Evolutionary conservation across 257 asterid genomes (phyloP).

Genomic region (Solanum medicagineum): DNA sequence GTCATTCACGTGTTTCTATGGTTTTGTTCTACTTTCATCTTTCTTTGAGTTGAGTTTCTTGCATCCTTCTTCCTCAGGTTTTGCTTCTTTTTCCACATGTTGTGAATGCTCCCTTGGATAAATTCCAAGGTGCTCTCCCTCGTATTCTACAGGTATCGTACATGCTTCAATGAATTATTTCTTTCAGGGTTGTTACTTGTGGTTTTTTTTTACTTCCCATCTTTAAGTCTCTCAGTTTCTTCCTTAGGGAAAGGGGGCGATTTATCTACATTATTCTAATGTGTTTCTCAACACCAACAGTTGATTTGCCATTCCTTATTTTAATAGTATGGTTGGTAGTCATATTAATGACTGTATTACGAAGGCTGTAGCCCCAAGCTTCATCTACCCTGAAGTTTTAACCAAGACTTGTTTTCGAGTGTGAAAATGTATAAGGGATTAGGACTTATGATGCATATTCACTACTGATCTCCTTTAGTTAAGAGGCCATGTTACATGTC

Average conservation of each 20-base stretch:
- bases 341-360: background rate
- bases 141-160: slow-evolving; percentile 65
- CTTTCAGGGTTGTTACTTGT: background rate
- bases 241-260: background rate
- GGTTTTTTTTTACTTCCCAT: background rate
- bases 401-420: background rate
- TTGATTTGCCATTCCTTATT: background rate
- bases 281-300: background rate
- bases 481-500: background rate
- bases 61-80: slow-evolving; percentile 45
- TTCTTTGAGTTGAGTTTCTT: slow-evolving; percentile 3
- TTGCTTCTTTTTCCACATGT: slow-evolving; percentile 63
- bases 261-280: background rate
- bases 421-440: background rate
- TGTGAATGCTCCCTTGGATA: slow-evolving; percentile 64
- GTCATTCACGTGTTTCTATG: background rate
- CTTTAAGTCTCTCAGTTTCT: background rate
- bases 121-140: slow-evolving; percentile 76
- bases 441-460: background rate
- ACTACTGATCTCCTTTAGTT: background rate
- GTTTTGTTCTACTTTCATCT: background rate
- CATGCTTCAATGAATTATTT: slow-evolving; percentile 2
- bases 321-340: background rate
- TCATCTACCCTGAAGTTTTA: background rate
- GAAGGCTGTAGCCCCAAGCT: background rate